phyloP scores from a whole-genome alignment of 768 basidiomycete genomes.

The Trametes punicea region DNA sequence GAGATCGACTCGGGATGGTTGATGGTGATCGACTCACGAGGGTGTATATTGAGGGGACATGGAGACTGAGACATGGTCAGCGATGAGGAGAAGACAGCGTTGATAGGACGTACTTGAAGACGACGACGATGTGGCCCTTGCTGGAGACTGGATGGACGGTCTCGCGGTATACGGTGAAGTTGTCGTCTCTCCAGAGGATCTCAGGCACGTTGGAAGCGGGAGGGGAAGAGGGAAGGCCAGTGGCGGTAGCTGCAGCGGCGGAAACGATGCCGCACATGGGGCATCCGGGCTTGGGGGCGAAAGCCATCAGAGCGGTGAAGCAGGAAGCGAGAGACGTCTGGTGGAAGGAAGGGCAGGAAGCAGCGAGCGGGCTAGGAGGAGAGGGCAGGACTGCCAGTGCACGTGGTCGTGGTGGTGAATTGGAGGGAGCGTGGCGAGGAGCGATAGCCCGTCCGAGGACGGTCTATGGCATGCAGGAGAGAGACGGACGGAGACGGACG shows the following conservation, averaged over 20 bases:
- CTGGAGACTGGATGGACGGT: conserved; percentile 68
- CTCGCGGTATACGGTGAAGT: conserved; percentile 74
- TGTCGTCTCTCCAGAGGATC: conserved; percentile 72
- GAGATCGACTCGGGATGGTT: background rate
- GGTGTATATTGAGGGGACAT: conserved; percentile 75
- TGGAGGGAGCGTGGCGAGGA: background rate
- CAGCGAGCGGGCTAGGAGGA: background rate
- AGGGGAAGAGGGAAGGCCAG: conserved; percentile 43
- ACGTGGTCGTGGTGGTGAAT: background rate
- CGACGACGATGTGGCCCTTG: conserved; percentile 66
- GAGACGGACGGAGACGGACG: too few species aligned
- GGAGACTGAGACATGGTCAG: conserved; percentile 46
- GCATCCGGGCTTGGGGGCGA: conserved; percentile 64
- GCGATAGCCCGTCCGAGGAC: background rate
- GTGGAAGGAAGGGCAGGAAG: background rate
- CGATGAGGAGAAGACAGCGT: background rate
- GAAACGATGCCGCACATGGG: conserved; percentile 75
- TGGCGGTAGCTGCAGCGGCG: conserved; percentile 44
- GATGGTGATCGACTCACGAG: conserved; percentile 29
- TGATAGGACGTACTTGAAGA: conserved; percentile 63
- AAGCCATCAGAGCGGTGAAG: conserved; percentile 40
- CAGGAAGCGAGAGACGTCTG: background rate
- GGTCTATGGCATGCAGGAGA: too few species aligned
- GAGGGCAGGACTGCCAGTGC: too few species aligned
- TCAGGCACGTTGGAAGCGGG: conserved; percentile 48